Evolutionary conservation across 2,329 filamentous ascomycete species (phyloP).

Genomic region (Diplodia intermedia): DNA sequence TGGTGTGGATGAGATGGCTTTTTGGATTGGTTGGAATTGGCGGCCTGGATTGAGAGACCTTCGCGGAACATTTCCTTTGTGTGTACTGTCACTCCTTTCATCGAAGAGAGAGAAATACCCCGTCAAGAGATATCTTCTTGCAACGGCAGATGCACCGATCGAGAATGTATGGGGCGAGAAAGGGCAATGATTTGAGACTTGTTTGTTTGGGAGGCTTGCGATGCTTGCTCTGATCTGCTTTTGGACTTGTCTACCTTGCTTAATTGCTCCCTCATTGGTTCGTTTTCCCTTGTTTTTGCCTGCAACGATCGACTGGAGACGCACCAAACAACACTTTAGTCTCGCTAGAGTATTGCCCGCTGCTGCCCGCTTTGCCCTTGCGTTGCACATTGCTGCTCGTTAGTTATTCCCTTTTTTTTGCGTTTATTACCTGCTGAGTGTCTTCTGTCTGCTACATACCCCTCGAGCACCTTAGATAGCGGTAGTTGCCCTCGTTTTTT

Average conservation of each 20-base stretch:
- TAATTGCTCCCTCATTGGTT: constrained; percentile 11
- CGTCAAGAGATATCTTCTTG: neutral
- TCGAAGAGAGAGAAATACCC: constrained; percentile 23
- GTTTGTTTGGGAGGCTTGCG: constrained; percentile 14
- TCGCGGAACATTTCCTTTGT: constrained; percentile 27
- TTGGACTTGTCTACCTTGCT: constrained; percentile 21
- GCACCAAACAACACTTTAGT: neutral
- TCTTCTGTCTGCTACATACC: constrained; percentile 29
- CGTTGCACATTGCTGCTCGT: constrained; percentile 8
- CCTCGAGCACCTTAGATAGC: constrained; percentile 30
- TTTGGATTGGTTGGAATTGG: constrained; percentile 17
- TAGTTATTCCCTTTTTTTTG: neutral
- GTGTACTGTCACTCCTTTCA: constrained; percentile 18
- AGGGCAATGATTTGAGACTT: constrained; percentile 11
- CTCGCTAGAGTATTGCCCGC: constrained; percentile 8
- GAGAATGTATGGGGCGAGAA: constrained; percentile 13
- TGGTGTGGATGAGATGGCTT: constrained; percentile 17
- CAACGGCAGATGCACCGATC: constrained; percentile 20
- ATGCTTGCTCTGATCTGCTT: constrained; percentile 14
- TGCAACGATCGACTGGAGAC: neutral
- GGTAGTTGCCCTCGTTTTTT: constrained; percentile 20
- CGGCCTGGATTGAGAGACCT: constrained; percentile 23
- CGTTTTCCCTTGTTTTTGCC: neutral
- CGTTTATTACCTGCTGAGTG: neutral
- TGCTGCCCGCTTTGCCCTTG: constrained; percentile 2